Conservation (phyloP, 495 filamentous ascomycete species). For the Penicillium argentinense region DNA sequence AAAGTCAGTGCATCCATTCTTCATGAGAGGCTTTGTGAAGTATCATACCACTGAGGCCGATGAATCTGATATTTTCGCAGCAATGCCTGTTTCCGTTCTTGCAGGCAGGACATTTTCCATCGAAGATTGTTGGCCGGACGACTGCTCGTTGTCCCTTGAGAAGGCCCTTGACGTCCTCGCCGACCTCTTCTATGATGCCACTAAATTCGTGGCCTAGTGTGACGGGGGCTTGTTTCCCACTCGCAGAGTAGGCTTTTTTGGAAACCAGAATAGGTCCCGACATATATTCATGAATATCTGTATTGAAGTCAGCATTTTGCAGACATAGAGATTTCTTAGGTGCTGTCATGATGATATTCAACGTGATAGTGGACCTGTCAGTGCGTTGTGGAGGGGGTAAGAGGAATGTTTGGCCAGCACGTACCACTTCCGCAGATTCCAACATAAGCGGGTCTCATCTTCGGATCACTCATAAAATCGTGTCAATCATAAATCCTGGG, state of each 20-base stretch:
- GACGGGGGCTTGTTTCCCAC: slow-evolving; percentile 51
- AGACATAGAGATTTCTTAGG: no score
- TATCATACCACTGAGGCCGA: slow-evolving; percentile 56
- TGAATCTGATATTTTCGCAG: slow-evolving; percentile 60
- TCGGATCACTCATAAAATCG: no score
- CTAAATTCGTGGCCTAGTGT: slow-evolving; percentile 63
- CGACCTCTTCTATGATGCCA: slow-evolving; percentile 58
- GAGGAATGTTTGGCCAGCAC: no score
- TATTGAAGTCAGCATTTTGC: no score
- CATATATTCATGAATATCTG: slow-evolving; percentile 21
- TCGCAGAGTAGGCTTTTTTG: slow-evolving; percentile 52
- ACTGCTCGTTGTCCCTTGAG: slow-evolving; percentile 53
- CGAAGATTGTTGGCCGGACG: slow-evolving; percentile 62
- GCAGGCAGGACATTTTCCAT: slow-evolving; percentile 55
- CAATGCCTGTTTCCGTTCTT: slow-evolving; percentile 52
- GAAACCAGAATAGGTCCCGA: slow-evolving; percentile 56
- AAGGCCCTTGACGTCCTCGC: slow-evolving; percentile 48
- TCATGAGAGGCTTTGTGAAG: no score
- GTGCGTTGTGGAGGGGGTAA: no score
- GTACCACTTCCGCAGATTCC: no score
- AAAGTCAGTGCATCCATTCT: neutral
- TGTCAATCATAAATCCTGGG: no score
- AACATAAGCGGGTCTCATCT: no score
- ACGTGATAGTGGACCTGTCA: no score
- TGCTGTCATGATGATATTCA: no score